Conservation (phyloP, 257 asterid species). For the Scutellaria minor region DNA sequence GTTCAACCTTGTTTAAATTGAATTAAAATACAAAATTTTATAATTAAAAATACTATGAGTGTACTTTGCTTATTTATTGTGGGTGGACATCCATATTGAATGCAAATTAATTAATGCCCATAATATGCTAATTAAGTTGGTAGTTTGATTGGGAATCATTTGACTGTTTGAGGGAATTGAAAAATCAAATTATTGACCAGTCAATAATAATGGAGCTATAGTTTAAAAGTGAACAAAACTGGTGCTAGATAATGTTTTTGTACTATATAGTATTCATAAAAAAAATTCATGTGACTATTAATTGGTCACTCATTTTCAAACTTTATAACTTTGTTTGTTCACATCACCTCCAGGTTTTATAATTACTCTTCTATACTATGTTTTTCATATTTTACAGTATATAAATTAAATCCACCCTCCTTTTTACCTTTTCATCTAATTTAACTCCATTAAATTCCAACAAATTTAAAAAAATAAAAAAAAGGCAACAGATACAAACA, state of each 20-base stretch:
- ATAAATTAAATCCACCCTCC: background rate
- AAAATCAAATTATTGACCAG: conserved; percentile 41
- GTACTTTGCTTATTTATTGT: background rate
- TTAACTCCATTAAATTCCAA: background rate
- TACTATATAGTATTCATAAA: conserved; percentile 14
- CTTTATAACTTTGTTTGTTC: conserved; percentile 24
- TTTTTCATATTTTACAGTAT: too few relatives aligned
- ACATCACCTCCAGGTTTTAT: conserved; percentile 11
- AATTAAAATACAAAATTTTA: too few relatives aligned
- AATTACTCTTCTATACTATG: background rate
- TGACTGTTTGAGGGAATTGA: conserved; percentile 33
- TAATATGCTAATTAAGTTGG: conserved; percentile 9
- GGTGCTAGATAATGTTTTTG: conserved; percentile 37
- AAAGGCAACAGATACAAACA: background rate
- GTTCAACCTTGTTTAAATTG: too few relatives aligned
- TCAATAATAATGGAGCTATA: conserved; percentile 33
- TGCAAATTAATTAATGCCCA: conserved; percentile 22
- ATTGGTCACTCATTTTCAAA: conserved; percentile 36
- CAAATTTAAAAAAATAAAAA: background rate
- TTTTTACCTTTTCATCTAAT: background rate
- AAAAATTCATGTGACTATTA: conserved; percentile 30
- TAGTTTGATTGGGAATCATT: conserved; percentile 43
- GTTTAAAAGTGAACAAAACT: conserved; percentile 21
- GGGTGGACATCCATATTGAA: conserved; percentile 24
- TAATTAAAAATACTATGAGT: too few relatives aligned